Percentiles rank a stretch among this genome's conserved stretches.
These are phyloP conservation scores for Pancytospora epiphaga DNA, from an alignment of 371 early-diverging fungal species.

Conservation along the genomic window DNA sequence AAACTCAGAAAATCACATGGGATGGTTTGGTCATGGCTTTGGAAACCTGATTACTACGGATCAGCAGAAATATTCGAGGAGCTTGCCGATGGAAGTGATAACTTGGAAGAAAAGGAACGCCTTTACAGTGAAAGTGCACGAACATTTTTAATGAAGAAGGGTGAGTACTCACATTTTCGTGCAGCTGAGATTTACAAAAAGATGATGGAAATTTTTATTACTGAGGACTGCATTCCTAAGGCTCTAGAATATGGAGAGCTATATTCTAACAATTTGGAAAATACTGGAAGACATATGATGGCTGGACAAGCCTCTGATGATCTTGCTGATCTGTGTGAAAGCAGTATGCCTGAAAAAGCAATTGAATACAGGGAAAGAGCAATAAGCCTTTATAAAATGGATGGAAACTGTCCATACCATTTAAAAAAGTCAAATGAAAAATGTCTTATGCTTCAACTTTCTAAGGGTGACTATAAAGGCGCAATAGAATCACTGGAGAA, in stretches of 20 bases:
- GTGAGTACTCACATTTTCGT: constrained; percentile 27
- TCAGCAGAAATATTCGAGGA: constrained; percentile 28
- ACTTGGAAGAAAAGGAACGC: constrained; percentile 9
- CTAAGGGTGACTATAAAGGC: neutral
- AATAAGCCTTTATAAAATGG: neutral
- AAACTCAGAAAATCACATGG: constrained; percentile 12
- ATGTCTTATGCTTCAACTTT: neutral
- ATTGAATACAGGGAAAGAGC: neutral
- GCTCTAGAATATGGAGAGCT: neutral
- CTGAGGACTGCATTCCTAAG: neutral
- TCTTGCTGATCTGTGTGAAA: neutral
- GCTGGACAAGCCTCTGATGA: constrained; percentile 2
- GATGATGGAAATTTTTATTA: constrained; percentile 20
- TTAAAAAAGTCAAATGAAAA: neutral
- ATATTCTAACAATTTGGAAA: neutral
- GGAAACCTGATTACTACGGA: constrained; percentile 21
- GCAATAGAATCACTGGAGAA: constrained; percentile 1
- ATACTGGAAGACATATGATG: neutral
- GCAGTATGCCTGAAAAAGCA: neutral
- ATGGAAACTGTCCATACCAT: neutral
- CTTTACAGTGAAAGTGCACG: constrained; percentile 24
- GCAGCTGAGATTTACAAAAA: constrained; percentile 27
- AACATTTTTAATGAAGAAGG: constrained; percentile 24
- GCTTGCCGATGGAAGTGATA: neutral
- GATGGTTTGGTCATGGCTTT: constrained; percentile 6